Evolutionary conservation across 257 asterid species (phyloP), one percentile per base, ranked within the genome.

Genomic region (Eustoma russellianum): DNA sequence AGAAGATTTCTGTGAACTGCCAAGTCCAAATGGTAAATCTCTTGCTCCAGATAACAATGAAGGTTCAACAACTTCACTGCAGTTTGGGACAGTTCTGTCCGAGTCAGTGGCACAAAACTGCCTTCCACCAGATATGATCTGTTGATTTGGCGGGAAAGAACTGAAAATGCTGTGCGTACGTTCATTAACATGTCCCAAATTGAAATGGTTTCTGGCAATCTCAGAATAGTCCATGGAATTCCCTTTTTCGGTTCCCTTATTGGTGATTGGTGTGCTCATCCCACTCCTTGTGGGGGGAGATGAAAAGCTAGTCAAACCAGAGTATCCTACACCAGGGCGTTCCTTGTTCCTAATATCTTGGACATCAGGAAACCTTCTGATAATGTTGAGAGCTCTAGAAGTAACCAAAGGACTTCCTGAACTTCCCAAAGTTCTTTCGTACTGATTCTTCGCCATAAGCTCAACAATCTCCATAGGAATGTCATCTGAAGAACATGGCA

Each of bases 401-500:
- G 62, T 53, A 16, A 33, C 54, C 24, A 61, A 14, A 50, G 53
- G 62, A 33, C 49, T 48, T 51, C 74, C 76, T 16, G 70, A 63
- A 49, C 67, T 67, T 40, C 68, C 86, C 50, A 72, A 77, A 18
- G 73, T 77, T 63, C 87, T 65, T 64, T 91, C 97, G 9, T 63
- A 82, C 60, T 77, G 89, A 46, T 82, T 76, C 73, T 55, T 66
- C 48, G 95, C 97, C 77, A 88, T 61, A 6, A 85, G 68, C 51
- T 85, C 94, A 10, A 85, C 97, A 50, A 92, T 79, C 48, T 85
- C 98, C 94, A 88, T 87, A 0, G 94, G 94, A 33, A 84, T 77
- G 40, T 82, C 95, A 65, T 88, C 94, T 14, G 83, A 66, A 33
- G 73, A 58, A 47, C 69, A 77, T 53, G 50, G 74, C 44, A 71